These are phyloP conservation scores for Leccinum truebloodii DNA, from an alignment of 768 basidiomycete genomes.

Conservation along the genomic window DNA sequence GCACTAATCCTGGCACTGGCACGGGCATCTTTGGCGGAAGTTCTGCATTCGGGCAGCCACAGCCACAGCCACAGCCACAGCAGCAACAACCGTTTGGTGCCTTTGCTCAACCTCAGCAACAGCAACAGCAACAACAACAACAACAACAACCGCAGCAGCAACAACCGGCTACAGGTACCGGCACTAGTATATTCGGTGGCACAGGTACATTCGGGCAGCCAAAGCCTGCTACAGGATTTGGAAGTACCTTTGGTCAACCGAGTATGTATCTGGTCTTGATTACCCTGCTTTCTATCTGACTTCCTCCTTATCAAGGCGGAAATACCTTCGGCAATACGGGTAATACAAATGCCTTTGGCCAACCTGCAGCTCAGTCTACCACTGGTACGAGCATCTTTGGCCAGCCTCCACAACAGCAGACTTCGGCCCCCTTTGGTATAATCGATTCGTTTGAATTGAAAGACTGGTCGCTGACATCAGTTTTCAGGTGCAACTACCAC, in stretches of 20 bases:
- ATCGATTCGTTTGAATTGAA: conserved; percentile 32
- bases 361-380: conserved; percentile 26
- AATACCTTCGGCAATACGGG: conserved; percentile 27
- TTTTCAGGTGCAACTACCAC: conserved; percentile 34
- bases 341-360: conserved; percentile 27
- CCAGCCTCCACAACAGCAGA: conserved; percentile 39
- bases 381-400: conserved; percentile 35
- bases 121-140: background rate
- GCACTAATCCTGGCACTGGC: conserved; percentile 20
- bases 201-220: conserved; percentile 34
- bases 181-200: conserved; percentile 34
- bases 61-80: conserved; percentile 7
- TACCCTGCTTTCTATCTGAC: conserved; percentile 1
- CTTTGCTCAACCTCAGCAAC: conserved; percentile 47
- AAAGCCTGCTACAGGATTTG: conserved; percentile 35
- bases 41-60: conserved; percentile 42
- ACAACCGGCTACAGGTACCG: conserved; percentile 38
- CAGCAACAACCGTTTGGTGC: conserved; percentile 42
- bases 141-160: conserved; percentile 13
- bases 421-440: conserved; percentile 40
- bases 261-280: conserved; percentile 14
- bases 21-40: conserved; percentile 46
- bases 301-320: conserved; percentile 14
- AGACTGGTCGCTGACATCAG: background rate
- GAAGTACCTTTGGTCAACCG: conserved; percentile 27